phyloP scores from a whole-genome alignment of 2,329 filamentous ascomycete species.

The Neurospora sp. region DNA sequence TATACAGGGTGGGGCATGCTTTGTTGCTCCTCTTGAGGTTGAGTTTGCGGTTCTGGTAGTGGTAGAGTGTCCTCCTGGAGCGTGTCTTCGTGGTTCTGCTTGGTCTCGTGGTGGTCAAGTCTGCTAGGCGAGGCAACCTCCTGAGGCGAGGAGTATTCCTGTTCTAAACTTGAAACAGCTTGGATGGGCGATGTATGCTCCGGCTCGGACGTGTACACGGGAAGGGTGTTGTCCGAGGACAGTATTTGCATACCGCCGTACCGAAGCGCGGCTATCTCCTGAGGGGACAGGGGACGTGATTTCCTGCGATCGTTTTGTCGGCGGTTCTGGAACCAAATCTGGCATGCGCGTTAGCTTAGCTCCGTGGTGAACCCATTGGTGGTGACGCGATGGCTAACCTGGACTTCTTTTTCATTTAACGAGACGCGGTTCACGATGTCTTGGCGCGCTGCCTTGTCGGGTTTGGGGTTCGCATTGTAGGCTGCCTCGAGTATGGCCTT shows the following conservation, averaged over 20 bases:
- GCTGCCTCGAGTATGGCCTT: conserved; percentile 80
- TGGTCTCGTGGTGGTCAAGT: not conserved
- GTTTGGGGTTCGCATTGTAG: conserved; percentile 77
- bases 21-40: conserved; percentile 3
- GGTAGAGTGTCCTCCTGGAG: not conserved
- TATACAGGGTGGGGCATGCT: not conserved
- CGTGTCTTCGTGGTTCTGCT: not conserved
- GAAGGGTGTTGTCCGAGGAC: conserved; percentile 31
- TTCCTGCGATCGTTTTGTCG: conserved; percentile 87
- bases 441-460: conserved; percentile 78
- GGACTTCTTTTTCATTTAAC: conserved; percentile 90
- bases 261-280: conserved; percentile 58
- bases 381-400: conserved; percentile 49
- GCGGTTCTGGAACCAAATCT: conserved; percentile 98
- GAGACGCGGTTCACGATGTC: conserved; percentile 78
- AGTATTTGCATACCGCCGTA: conserved; percentile 44
- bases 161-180: conserved; percentile 7
- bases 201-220: not conserved
- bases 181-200: conserved; percentile 8
- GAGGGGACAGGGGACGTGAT: conserved; percentile 68
- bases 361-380: conserved; percentile 3
- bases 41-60: not conserved
- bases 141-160: conserved; percentile 4
- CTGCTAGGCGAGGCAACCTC: not conserved
- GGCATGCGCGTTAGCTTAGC: conserved; percentile 14